Base-by-base conservation (phyloP, 345 rosid species). In the Carallia pectinifolia region DNA sequence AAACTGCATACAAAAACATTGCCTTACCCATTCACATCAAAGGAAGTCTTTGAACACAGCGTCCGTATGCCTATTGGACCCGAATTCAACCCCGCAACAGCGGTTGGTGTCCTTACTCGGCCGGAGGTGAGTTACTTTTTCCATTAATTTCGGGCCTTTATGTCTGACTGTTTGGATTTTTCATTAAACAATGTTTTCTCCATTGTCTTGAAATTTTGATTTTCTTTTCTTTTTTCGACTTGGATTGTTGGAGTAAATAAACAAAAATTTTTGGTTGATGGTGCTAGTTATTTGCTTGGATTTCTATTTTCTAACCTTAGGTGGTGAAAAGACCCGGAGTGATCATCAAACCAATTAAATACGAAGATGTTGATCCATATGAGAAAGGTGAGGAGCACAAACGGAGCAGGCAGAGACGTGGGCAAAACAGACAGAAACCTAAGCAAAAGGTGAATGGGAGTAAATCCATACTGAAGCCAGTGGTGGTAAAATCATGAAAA, bases 21-120 rank as follows among this genome's bases (percentile, higher is more conserved):
- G 79, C 99, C 99, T 29, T 92, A 78, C 72, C 97, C 99, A 16
- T 88, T 82, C 79, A 85, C 90, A 60, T 92, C 93, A 0, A 81
- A 86, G 74, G 99, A 92, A 64, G 81, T 83, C 47, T 95, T 87
- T 44, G 97, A 95, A 58, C 91, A 79, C 69, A 90, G 93, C 79
- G 87, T 87, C 71, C 96, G 97, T n/a, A 83, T 88, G 85, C 99
- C 97, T 16, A 72, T 92, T 36, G 99, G 99, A 36, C 96, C 97
- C 2, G 99, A 95, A 71, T 92, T 79, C 71, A 89, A 95, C 76
- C 99, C 97, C 5, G 88, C 87, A 6, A 87, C 91, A 29, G 68
- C 85, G 56, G 55, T 86, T 47, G 87, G 86, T 81, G 90, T 86
- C 61, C 87, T 92, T 64, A 90, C 72, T 77, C 89, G 89, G 4